Evolutionary conservation across 352 stramenopile genomes (phyloP).

Genomic region (Albugo candida): DNA sequence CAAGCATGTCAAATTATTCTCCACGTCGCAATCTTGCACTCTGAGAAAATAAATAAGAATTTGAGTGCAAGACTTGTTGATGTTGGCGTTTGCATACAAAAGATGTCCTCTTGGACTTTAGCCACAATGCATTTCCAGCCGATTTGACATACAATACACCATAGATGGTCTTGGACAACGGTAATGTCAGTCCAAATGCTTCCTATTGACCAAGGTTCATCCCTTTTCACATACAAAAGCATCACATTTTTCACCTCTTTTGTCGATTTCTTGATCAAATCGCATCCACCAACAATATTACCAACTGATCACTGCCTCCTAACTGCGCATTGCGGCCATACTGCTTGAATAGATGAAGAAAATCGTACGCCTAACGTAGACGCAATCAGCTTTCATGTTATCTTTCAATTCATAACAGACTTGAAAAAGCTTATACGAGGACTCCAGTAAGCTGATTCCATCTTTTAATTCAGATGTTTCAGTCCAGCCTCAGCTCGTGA

Average conservation of each 20-base stretch:
- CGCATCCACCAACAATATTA: slow-evolving; percentile 96
- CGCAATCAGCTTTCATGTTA: no score
- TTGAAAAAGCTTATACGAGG: slow-evolving; percentile 99
- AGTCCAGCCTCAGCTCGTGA: no score
- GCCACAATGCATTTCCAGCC: slow-evolving; percentile 93
- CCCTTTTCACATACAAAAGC: neutral
- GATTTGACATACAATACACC: slow-evolving; percentile 99
- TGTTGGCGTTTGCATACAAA: slow-evolving; percentile 40
- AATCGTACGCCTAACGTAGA: slow-evolving; percentile 88
- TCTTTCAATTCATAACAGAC: neutral
- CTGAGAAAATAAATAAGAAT: slow-evolving; percentile 66
- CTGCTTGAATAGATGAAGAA: slow-evolving; percentile 88
- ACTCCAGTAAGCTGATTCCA: no score
- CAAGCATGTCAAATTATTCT: slow-evolving; percentile 94
- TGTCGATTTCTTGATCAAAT: slow-evolving; percentile 87
- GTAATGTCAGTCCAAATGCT: slow-evolving; percentile 89
- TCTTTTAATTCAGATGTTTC: no score
- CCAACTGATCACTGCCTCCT: slow-evolving; percentile 98
- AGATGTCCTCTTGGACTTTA: slow-evolving; percentile 88
- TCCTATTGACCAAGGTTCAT: slow-evolving; percentile 15
- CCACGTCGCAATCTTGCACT: slow-evolving; percentile 81
- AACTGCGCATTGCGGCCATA: slow-evolving; percentile 90
- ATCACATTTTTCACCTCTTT: slow-evolving; percentile 14
- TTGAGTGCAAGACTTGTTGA: neutral
- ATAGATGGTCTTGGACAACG: slow-evolving; percentile 91